Base-by-base conservation (phyloP, 305 asterid species). In the Stenogyne calaminthoides region DNA sequence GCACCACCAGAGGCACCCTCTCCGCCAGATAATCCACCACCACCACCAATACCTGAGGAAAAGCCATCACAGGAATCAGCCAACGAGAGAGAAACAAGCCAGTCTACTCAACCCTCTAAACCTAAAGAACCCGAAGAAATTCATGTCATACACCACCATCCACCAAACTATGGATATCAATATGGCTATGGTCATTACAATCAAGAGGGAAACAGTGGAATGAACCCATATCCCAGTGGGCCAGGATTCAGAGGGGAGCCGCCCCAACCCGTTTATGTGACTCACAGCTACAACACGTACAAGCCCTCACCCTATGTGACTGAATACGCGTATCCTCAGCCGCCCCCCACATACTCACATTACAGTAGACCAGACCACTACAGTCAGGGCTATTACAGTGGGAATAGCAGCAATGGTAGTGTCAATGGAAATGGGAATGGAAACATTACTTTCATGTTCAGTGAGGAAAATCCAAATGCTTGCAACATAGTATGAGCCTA, bases 391-490 rank as follows among this genome's bases (percentile, higher is more conserved):
- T 83, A 84, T 59, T 77, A 79, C 80, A 72, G 65, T 49, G 88
- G 85, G 56, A 59, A 16, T 34, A 61, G 49, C 49, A 61, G 67
- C 67, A 61, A 61, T 9, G 39, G 88, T 10, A 34, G 44, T 5
- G 16, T 27, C 73, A 73, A 72, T 46, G 54, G 54, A 2, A 37
- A 39, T 39, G 72, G 57, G 55, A 82, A 82, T 71, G 93, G 88
- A 44, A 88, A 80, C 78, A 84, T 88, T 67, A 78, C 90, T 18
- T 83, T 95, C 12, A 80, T 87, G 71, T 90, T 92, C 80, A 87
- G 97, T 20, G 98, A 88, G 79, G 98, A 92, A 81, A 88, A 90
- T 83, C 97, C 97, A 60, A 90, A 90, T 80, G 85, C 93, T 55
- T 92, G 98, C 79, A 77, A 68, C 78, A 92, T 92, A 69, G 84